A percentile compares a stretch with the other conserved stretches of the same genome.
phyloP scores from a whole-genome alignment of 768 basidiomycete species.

The Amanita phalloides region DNA sequence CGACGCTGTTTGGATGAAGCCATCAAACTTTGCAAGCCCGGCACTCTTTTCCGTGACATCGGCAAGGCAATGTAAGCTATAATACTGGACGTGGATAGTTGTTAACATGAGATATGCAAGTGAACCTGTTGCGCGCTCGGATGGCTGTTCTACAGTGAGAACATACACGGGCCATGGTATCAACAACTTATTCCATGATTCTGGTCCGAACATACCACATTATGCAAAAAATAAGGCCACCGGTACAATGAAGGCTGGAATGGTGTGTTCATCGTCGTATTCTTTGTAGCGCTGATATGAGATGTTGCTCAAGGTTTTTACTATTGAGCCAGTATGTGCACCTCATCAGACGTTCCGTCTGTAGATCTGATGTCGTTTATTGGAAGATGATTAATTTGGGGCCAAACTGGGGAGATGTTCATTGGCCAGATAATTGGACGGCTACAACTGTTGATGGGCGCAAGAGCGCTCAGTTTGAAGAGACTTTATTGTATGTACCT shows the following conservation, averaged over 20 bases:
- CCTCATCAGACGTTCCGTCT: too few relatives aligned
- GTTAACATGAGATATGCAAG: slow-evolving; percentile 21
- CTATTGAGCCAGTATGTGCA: slow-evolving; percentile 60
- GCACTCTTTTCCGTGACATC: slow-evolving; percentile 78
- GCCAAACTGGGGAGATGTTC: slow-evolving; percentile 59
- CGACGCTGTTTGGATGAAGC: slow-evolving; percentile 80
- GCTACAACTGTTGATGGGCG: slow-evolving; percentile 89
- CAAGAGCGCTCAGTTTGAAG: slow-evolving; percentile 93
- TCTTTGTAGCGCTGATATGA: slow-evolving; percentile 3
- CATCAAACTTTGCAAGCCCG: slow-evolving; percentile 91
- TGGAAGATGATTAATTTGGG: slow-evolving; percentile 88
- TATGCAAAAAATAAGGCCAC: slow-evolving; percentile 92
- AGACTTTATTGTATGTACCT: slow-evolving; percentile 79
- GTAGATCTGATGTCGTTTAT: background rate
- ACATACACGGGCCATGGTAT: slow-evolving; percentile 90
- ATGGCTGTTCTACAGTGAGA: slow-evolving; percentile 84
- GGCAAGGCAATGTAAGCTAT: slow-evolving; percentile 75
- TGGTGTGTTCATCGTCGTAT: slow-evolving; percentile 39
- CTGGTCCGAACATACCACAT: slow-evolving; percentile 82
- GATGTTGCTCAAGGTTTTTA: slow-evolving; percentile 37
- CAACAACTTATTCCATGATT: slow-evolving; percentile 71
- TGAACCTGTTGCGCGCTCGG: slow-evolving; percentile 76
- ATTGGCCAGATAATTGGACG: slow-evolving; percentile 97
- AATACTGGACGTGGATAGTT: background rate
- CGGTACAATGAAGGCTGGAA: slow-evolving; percentile 89